Conservation (phyloP, 345 rosid genomes). For the Odontarrhena argentea region DNA sequence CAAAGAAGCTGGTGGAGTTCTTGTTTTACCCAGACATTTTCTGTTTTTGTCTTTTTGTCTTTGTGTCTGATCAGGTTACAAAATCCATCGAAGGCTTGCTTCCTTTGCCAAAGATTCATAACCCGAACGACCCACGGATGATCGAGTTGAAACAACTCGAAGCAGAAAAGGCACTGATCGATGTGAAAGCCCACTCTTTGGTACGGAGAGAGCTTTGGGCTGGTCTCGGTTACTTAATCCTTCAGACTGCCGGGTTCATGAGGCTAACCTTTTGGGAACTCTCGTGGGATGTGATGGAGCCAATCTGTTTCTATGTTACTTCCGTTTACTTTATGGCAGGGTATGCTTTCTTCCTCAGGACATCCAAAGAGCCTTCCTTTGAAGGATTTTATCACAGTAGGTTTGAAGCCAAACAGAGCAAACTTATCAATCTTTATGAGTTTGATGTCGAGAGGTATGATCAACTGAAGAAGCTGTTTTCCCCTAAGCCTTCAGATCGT, state of each 20-base stretch:
- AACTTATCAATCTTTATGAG: conserved; percentile 48
- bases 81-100: conserved; percentile 70
- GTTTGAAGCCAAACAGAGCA: conserved; percentile 62
- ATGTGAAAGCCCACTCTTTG: conserved; percentile 52
- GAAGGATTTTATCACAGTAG: conserved; percentile 90
- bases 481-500: conserved; percentile 25
- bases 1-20: conserved; percentile 37
- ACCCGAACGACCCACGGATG: conserved; percentile 55
- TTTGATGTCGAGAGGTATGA: conserved; percentile 63
- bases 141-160: conserved; percentile 65
- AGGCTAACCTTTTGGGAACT: conserved; percentile 99
- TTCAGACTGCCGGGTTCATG: conserved; percentile 88
- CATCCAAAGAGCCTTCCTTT: conserved; percentile 83
- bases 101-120: conserved; percentile 47
- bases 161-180: conserved; percentile 55
- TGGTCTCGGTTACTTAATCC: conserved; percentile 67
- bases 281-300: conserved; percentile 99
- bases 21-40: conserved; percentile 48
- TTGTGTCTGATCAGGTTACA: conserved; percentile 60
- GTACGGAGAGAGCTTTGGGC: conserved; percentile 83
- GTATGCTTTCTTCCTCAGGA: conserved; percentile 82
- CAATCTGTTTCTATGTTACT: conserved; percentile 88
- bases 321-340: conserved; percentile 76
- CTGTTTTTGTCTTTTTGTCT: conserved; percentile 30
- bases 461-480: conserved; percentile 53